Conservation (phyloP, 2,329 filamentous ascomycete species). For the Colletotrichum cordylinicola region DNA sequence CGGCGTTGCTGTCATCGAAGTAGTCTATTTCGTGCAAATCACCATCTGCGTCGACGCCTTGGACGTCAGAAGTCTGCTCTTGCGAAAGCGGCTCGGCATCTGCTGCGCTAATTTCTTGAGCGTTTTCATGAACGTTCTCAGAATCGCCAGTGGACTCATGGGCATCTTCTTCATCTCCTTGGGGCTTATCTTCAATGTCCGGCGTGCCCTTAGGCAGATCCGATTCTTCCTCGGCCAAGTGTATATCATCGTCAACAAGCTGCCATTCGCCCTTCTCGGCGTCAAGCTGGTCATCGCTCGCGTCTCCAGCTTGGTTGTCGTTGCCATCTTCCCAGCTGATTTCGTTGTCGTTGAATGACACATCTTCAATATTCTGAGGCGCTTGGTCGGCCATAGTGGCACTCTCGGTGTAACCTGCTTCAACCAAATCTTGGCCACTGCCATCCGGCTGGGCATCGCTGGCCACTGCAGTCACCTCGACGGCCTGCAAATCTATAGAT, state of each 20-base stretch:
- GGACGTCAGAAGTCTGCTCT: slow-evolving; percentile 1
- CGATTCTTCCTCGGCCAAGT: slow-evolving; percentile 18
- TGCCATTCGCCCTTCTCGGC: slow-evolving; percentile 5
- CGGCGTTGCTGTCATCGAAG: slow-evolving; percentile 41
- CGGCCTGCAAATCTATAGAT: not conserved
- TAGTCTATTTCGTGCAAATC: slow-evolving; percentile 35
- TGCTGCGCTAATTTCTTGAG: not conserved
- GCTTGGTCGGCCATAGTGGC: not conserved
- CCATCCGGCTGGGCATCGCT: not conserved
- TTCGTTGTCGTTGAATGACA: slow-evolving; percentile 15
- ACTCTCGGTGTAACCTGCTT: not conserved
- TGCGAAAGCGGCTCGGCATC: not conserved
- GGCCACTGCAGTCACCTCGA: not conserved
- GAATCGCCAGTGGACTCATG: slow-evolving; percentile 23
- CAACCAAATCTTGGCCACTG: not conserved
- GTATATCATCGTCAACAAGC: not conserved
- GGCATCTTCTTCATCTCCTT: slow-evolving; percentile 20
- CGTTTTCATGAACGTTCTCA: not conserved
- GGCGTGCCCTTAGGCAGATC: not conserved
- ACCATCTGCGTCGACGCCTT: slow-evolving; percentile 11
- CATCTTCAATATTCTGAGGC: not conserved
- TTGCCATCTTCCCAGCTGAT: slow-evolving; percentile 24
- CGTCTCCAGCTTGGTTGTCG: not conserved
- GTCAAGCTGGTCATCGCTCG: not conserved
- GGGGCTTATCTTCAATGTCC: not conserved